Conservation (phyloP, 1,139 yeast species). For the Arxiozyma slooffiae region DNA sequence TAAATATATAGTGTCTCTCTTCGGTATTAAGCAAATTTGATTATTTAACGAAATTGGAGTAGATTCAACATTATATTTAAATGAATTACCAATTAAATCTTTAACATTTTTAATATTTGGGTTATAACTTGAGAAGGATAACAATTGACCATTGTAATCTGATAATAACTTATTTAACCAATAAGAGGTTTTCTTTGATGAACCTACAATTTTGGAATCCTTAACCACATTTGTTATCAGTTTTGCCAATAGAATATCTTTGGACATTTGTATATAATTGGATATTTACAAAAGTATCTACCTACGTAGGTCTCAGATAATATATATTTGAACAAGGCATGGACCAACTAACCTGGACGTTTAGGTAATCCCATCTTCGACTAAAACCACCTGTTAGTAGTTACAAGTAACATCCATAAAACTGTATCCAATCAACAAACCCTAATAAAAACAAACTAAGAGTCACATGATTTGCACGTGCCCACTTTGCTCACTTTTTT, state of each 20-base stretch:
- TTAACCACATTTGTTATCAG: not conserved
- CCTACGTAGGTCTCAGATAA: too few species aligned
- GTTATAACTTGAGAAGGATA: not conserved
- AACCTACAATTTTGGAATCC: not conserved
- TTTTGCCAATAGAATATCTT: not conserved
- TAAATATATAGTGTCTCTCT: constrained; percentile 26
- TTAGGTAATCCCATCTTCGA: not conserved
- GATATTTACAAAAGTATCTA: too few species aligned
- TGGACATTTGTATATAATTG: not conserved
- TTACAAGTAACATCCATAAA: not conserved
- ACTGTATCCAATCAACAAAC: not conserved
- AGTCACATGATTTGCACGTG: not conserved
- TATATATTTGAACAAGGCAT: too few species aligned
- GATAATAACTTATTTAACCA: not conserved
- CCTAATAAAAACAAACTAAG: not conserved
- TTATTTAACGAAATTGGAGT: not conserved
- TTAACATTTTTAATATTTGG: not conserved
- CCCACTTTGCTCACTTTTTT: not conserved
- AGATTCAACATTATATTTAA: not conserved
- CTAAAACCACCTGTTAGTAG: too few species aligned
- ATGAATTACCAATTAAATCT: not conserved
- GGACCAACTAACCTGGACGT: not conserved
- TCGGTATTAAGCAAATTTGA: not conserved
- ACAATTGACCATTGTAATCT: not conserved
- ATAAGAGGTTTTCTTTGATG: not conserved